These are phyloP conservation scores for Pythium volutum DNA, from an alignment of 352 stramenopile genomes.

Conservation along the genomic window DNA sequence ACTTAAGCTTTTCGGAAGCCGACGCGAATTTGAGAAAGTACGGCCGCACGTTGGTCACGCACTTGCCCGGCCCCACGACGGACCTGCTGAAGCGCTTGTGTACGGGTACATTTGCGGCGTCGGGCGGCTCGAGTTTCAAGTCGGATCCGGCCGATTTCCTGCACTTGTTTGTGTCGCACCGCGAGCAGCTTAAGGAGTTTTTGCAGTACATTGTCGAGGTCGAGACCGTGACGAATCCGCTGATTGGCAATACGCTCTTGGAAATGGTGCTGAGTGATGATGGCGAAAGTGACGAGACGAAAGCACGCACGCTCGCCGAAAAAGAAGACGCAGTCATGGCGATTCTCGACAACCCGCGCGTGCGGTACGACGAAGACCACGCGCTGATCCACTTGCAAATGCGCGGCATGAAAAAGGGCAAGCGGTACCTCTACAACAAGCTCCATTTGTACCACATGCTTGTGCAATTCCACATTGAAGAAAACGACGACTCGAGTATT, in stretches of 20 bases:
- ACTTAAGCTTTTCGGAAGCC: conserved; percentile 80
- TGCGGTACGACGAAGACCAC: conserved; percentile 91
- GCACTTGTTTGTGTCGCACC: conserved; percentile 92
- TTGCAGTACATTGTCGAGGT: conserved; percentile 89
- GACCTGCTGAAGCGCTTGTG: conserved; percentile 90
- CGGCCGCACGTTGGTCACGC: conserved; percentile 85
- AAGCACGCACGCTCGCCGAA: conserved; percentile 39
- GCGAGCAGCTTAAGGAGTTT: conserved; percentile 85
- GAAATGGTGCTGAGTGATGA: conserved; percentile 87
- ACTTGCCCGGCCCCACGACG: conserved; percentile 84
- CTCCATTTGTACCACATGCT: conserved; percentile 94
- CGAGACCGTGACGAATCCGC: conserved; percentile 85
- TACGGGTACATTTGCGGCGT: conserved; percentile 74
- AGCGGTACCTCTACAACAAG: conserved; percentile 94
- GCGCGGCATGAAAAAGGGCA: conserved; percentile 89
- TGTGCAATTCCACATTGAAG: conserved; percentile 92
- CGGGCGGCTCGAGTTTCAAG: conserved; percentile 36
- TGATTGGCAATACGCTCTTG: conserved; percentile 86
- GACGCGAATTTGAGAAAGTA: conserved; percentile 87
- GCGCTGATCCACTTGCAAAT: conserved; percentile 93
- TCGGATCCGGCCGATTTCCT: conserved; percentile 87
- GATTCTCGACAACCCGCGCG: conserved; percentile 88
- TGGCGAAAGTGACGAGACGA: conserved; percentile 30
- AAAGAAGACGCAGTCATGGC: conserved; percentile 82
- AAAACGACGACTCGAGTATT: conserved; percentile 89